Conservation (phyloP, 2,329 filamentous ascomycete species). For the Thelonectria olida region DNA sequence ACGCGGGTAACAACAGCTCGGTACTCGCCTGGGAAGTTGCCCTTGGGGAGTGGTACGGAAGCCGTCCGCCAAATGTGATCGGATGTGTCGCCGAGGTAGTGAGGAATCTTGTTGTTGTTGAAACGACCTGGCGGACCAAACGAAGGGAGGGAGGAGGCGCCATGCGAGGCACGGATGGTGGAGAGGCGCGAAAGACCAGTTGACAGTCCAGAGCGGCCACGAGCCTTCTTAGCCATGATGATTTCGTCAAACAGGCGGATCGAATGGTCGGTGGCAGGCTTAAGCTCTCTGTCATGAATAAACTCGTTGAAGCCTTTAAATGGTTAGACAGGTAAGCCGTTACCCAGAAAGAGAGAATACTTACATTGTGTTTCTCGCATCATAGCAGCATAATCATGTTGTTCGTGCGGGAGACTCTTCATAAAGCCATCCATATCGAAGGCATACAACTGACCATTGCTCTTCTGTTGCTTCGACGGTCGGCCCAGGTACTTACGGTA, state of each 20-base stretch:
- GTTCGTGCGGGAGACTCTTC: constrained; percentile 70
- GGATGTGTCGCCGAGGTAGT: constrained; percentile 75
- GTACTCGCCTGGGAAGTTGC: constrained; percentile 72
- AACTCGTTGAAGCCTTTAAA: constrained; percentile 76
- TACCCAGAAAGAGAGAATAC: constrained; percentile 26
- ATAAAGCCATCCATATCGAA: constrained; percentile 74
- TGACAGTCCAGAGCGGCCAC: constrained; percentile 72
- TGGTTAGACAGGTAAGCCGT: constrained; percentile 10
- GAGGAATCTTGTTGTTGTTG: constrained; percentile 57
- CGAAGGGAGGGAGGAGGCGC: constrained; percentile 54
- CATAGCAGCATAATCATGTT: constrained; percentile 71
- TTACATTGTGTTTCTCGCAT: constrained; percentile 74
- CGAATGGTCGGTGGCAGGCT: constrained; percentile 66
- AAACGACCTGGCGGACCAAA: constrained; percentile 48
- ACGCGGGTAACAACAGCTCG: constrained; percentile 69
- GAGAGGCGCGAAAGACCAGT: constrained; percentile 70
- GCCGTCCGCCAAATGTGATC: constrained; percentile 84
- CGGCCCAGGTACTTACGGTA: constrained; percentile 71
- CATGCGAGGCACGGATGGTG: constrained; percentile 66
- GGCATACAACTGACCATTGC: constrained; percentile 66
- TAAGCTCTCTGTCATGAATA: constrained; percentile 81
- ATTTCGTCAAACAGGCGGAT: constrained; percentile 87
- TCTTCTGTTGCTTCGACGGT: constrained; percentile 68
- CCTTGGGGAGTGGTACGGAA: constrained; percentile 67
- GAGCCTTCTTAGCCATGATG: constrained; percentile 78